Evolutionary conservation across 352 stramenopile genomes (phyloP).

Genomic region (Pythium oligandrum): DNA sequence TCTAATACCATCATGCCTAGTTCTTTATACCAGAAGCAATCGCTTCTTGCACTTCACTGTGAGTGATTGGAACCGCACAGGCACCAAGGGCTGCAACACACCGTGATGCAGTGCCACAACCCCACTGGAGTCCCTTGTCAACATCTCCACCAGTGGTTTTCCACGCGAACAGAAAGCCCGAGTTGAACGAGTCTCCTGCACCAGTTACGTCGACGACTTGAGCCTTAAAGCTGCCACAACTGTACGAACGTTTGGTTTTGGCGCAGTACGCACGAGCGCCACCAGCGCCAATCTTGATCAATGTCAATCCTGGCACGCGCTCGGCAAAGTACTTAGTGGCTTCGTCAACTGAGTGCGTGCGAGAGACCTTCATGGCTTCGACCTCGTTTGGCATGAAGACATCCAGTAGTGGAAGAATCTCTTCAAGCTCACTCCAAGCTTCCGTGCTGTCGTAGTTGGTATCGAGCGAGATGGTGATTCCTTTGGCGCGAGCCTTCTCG

Average conservation of each 20-base stretch:
- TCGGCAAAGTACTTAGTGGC: conserved; percentile 48
- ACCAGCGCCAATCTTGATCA: conserved; percentile 68
- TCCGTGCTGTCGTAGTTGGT: conserved; percentile 82
- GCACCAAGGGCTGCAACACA: conserved; percentile 52
- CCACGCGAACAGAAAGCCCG: conserved; percentile 70
- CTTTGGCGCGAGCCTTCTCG: conserved; percentile 44
- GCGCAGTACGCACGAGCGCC: conserved; percentile 48
- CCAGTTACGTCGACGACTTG: conserved; percentile 76
- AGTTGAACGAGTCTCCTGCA: conserved; percentile 84
- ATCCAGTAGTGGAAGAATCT: conserved; percentile 63
- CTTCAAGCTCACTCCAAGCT: conserved; percentile 53
- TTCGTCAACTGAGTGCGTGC: conserved; percentile 35
- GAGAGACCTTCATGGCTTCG: conserved; percentile 66
- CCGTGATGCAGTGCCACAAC: conserved; percentile 59
- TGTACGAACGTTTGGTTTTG: conserved; percentile 34
- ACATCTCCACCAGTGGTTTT: conserved; percentile 46
- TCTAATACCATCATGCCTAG: too few relatives aligned
- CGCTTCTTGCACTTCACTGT: conserved; percentile 39
- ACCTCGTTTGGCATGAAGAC: conserved; percentile 84
- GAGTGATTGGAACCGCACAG: conserved; percentile 37
- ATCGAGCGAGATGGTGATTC: conserved; percentile 75
- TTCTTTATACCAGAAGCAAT: conserved; percentile 6
- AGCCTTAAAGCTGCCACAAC: conserved; percentile 46
- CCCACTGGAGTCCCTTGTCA: conserved; percentile 49
- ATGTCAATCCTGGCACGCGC: conserved; percentile 38